Percentiles rank a stretch among this genome's conserved stretches.
These are phyloP conservation scores for Pseudozyma sp. DNA, from an alignment of 1,284 basidiomycete genomes.

Conservation along the genomic window DNA sequence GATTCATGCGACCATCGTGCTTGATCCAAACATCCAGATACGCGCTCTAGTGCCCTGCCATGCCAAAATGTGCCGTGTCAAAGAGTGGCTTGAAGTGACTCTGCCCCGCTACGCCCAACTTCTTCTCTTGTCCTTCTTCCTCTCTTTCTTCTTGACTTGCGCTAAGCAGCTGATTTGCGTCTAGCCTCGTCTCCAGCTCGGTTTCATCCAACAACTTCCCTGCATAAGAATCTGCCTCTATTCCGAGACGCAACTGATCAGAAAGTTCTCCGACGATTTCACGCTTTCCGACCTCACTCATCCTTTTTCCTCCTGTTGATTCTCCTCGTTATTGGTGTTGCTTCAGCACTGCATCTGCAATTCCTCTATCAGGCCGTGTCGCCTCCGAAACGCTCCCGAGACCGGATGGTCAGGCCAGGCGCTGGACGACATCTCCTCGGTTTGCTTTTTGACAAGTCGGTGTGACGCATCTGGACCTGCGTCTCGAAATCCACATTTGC, in stretches of 20 bases:
- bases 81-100: background rate
- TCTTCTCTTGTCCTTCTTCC: background rate
- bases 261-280: too few relatives aligned
- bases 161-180: slow-evolving; percentile 2
- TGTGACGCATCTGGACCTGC: background rate
- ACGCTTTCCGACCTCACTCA: background rate
- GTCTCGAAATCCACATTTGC: background rate
- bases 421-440: too few relatives aligned
- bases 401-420: too few relatives aligned
- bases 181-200: slow-evolving; percentile 3
- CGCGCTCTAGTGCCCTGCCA: slow-evolving; percentile 6
- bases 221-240: slow-evolving; percentile 6
- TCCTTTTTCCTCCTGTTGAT: background rate
- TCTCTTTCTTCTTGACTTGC: background rate
- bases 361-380: background rate
- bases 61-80: background rate
- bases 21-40: background rate
- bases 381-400: slow-evolving; percentile 13
- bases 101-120: background rate
- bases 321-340: background rate
- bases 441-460: too few relatives aligned
- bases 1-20: slow-evolving; percentile 23
- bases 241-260: background rate
- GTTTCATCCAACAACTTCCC: slow-evolving; percentile 10
- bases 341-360: background rate